Percentiles rank a stretch among this genome's conserved stretches.
These are phyloP conservation scores for Kingdonia uniflora DNA, from an alignment of 164 flowering plant species.

Conservation along the genomic window DNA sequence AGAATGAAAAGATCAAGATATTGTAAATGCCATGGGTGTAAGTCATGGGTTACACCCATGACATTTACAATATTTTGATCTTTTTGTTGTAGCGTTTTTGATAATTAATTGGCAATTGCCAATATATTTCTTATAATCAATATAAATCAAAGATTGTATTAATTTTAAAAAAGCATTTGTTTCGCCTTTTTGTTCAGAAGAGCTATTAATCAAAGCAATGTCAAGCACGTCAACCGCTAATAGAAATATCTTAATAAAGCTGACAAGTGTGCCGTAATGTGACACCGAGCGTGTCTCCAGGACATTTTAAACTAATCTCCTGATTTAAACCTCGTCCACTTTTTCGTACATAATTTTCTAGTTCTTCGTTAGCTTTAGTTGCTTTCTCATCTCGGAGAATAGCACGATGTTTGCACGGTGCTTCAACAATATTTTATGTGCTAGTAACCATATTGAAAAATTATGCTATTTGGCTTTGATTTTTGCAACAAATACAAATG, in stretches of 20 bases:
- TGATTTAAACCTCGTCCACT: constrained; percentile 6
- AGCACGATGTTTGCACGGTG: not conserved
- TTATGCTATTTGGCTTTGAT: not conserved
- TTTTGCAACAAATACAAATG: constrained; percentile 2
- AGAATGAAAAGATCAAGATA: constrained; percentile 5
- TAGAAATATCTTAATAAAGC: constrained; percentile 1
- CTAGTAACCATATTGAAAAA: not conserved
- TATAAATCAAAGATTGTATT: too few relatives aligned
- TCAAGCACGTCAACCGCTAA: constrained; percentile 5
- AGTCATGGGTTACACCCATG: too few relatives aligned
- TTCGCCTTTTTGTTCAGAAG: constrained; percentile 9
- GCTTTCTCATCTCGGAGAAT: not conserved
- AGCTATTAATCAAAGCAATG: constrained; percentile 2
- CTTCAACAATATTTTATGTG: not conserved
- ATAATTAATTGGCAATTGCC: not conserved
- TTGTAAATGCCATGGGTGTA: constrained; percentile 4
- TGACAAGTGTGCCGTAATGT: not conserved
- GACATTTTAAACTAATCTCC: constrained; percentile 5
- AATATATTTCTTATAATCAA: constrained; percentile 12
- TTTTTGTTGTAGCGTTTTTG: constrained; percentile 2
- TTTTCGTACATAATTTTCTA: not conserved
- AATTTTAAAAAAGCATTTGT: not conserved
- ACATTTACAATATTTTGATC: constrained; percentile 8
- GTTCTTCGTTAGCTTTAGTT: not conserved
- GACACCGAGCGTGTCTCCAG: constrained; percentile 8